phyloP scores from a whole-genome alignment of 1,139 yeast genomes.

The Magnusiomyces sp. region DNA sequence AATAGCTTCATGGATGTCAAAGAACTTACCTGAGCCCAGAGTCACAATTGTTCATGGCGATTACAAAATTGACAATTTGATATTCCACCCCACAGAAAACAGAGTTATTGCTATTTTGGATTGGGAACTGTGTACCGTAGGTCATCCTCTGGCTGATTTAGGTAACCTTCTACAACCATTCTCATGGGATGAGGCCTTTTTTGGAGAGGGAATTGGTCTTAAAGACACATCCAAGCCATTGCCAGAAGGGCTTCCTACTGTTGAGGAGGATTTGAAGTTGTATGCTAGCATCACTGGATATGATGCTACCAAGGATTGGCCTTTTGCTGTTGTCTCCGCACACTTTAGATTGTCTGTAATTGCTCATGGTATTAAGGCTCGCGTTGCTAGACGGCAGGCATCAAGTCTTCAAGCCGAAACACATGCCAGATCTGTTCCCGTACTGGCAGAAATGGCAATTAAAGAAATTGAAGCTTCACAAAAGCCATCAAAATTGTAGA shows the following conservation, averaged over 20 bases:
- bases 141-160: constrained; percentile 58
- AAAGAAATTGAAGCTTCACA: constrained; percentile 19
- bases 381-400: constrained; percentile 50
- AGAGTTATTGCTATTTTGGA: constrained; percentile 51
- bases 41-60: constrained; percentile 56
- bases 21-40: constrained; percentile 43
- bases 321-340: constrained; percentile 52
- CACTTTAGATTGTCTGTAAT: constrained; percentile 52
- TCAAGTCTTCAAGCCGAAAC: constrained; percentile 48
- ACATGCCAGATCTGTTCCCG: constrained; percentile 39
- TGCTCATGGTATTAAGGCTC: constrained; percentile 60
- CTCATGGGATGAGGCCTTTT: constrained; percentile 35
- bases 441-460: constrained; percentile 36
- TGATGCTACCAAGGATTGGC: constrained; percentile 38
- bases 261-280: constrained; percentile 20
- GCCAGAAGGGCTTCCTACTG: constrained; percentile 25
- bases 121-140: constrained; percentile 64
- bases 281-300: constrained; percentile 26
- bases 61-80: constrained; percentile 55
- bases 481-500: constrained; percentile 8
- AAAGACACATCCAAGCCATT: constrained; percentile 11
- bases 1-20: constrained; percentile 39
- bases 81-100: constrained; percentile 45
- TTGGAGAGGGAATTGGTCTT: constrained; percentile 14
- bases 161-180: constrained; percentile 55